Percentiles rank a stretch among this genome's conserved stretches.
Conservation (phyloP, 306 rosid genomes). For the Glycine tomentella region DNA sequence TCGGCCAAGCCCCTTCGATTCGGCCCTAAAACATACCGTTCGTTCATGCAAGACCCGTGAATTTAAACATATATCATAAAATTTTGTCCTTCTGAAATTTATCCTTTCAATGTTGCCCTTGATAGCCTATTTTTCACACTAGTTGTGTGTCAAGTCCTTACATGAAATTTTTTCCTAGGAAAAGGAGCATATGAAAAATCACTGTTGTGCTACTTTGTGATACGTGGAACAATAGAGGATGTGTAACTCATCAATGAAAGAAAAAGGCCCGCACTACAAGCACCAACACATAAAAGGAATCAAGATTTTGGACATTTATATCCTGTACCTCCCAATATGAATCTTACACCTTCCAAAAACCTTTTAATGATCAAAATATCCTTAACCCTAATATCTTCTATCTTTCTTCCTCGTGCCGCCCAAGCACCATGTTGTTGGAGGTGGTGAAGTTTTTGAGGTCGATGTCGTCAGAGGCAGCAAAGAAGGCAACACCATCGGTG, state of each 20-base stretch:
- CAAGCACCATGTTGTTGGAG: too few relatives aligned
- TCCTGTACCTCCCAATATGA: too few relatives aligned
- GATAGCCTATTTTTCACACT: background rate
- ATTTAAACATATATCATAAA: background rate
- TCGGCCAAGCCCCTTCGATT: too few relatives aligned
- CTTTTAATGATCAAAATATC: too few relatives aligned
- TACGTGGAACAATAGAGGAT: background rate
- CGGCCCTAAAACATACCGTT: too few relatives aligned
- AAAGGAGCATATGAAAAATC: constrained; percentile 18
- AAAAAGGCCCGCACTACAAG: background rate
- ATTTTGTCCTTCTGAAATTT: background rate
- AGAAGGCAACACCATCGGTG: too few relatives aligned
- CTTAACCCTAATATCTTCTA: too few relatives aligned
- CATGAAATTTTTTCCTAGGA: background rate
- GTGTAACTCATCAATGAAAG: constrained; percentile 24
- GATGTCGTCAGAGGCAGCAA: too few relatives aligned
- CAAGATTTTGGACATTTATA: background rate
- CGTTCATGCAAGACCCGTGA: background rate
- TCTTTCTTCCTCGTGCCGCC: too few relatives aligned
- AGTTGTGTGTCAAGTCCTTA: background rate
- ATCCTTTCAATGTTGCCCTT: too few relatives aligned
- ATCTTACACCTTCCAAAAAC: too few relatives aligned
- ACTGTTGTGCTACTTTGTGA: background rate
- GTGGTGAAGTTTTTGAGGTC: too few relatives aligned
- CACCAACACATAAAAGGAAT: constrained; percentile 18